Base-by-base conservation (phyloP, 2,329 filamentous ascomycete genomes). In the Exophiala sideris region DNA sequence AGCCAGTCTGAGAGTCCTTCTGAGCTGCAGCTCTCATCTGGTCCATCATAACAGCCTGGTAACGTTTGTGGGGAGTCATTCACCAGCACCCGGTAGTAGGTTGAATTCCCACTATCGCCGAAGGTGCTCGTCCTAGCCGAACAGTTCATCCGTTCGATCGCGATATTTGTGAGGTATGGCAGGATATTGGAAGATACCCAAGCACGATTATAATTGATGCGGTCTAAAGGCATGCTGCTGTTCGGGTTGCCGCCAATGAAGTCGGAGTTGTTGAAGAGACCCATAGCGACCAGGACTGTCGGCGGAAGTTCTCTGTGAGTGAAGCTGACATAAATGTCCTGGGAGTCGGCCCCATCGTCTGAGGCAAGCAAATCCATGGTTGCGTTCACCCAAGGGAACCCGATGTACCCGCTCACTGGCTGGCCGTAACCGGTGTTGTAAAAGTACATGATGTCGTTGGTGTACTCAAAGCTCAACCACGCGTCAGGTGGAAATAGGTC, bases 241-340 rank as follows among this genome's bases (percentile, higher is more conserved):
- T 86, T 86, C 60, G 82, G 70, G 11, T 78, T 67, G 0, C 73
- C 71, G 8, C 78, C 78, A 2, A 77, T 73, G 56, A 78, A 79
- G 0, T 73, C 77, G 2, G 81, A 84, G 68, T 86, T 86, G 72
- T 87, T 87, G 75, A 87, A 88, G 3, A 88, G 73, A 0, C 85
- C 85, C 68, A 88, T 76, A 0, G 85, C 83, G 1, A 87, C 84
- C 1, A 84, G 70, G 1, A 87, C 82, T 54, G 82, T 84, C 1
- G 85, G 84, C 1, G 84, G 84, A 2, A 88, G 71, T 66, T 88
- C 84, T 16, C 85, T 80, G 66, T 88, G 85, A 0, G 85, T 87
- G 71, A 88, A 88, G 48, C 81, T 84, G 38, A 87, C 75, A 64
- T 84, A 85, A 6, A 88, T 73, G 52, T 87, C 82, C 63, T 87